Base-by-base conservation (phyloP, 768 basidiomycete species). In the Pleurotus platypus region DNA sequence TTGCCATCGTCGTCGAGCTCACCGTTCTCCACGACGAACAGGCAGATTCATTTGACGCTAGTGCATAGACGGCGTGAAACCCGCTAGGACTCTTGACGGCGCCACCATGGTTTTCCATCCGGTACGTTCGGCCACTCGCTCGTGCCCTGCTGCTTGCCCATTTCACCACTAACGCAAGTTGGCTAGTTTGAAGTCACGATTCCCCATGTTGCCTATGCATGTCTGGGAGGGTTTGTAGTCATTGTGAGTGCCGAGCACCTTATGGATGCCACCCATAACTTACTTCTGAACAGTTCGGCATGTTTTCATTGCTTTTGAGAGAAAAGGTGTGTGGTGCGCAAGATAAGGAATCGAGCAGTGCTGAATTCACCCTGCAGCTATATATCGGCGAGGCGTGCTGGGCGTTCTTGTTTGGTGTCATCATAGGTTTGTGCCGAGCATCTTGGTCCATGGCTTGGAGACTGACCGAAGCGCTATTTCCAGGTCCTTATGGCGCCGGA, bases 371-470 rank as follows among this genome's bases (percentile, higher is more conserved):
- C 37, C 26, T 53, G 20, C 59, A 92, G 83, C 71, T 96, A 22
- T 98, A 97, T 69, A 86, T 98, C 57, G 97, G 97, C 59, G 97
- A 99, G 79, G 94, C 97, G 12, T 91, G 90, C 62, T 92, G 92
- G 84, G 94, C 96, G 0, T 97, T 97, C 64, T 68, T 96, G 35
- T 92, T 96, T 64, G 93, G 94, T 11, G 89, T 98, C 65, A 87
- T 94, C 61, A 86, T 96, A 50, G 94, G 89, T 83, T 67, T 60
- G 81, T 69, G 59, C 13, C 46, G n/a, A 56, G 47, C 37, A 49
- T 18, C 18, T 49, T 55, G 24, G 51, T 24, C 5, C 20, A 53
- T 27, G 57, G 43, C 58, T 67, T 24, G 62, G 13, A 55, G 39
- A 42, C 59, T 50, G 45, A 18, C 13, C 42, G 18, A 40, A 27